These are phyloP conservation scores for Colletotrichum sp. DNA, from an alignment of 2,329 filamentous ascomycete species.

Conservation along the genomic window DNA sequence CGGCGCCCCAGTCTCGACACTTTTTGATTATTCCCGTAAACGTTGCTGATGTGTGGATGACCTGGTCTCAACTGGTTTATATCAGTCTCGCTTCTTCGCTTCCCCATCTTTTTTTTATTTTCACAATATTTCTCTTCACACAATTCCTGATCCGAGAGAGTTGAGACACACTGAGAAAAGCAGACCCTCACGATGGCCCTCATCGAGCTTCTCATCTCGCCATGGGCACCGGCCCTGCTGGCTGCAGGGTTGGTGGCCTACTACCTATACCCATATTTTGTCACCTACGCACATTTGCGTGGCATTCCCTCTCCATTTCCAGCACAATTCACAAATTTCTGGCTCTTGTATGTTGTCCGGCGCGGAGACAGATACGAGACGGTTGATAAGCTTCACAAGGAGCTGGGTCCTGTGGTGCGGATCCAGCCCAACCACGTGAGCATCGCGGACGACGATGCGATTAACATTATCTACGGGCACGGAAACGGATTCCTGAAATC, in stretches of 20 bases:
- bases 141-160: neutral
- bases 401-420: slow-evolving; percentile 78
- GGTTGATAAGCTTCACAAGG: slow-evolving; percentile 77
- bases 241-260: slow-evolving; percentile 1
- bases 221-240: slow-evolving; percentile 14
- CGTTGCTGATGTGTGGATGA: neutral
- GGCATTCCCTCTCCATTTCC: slow-evolving; percentile 67
- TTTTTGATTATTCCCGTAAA: neutral
- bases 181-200: slow-evolving; percentile 5
- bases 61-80: neutral
- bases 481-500: slow-evolving; percentile 78
- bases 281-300: slow-evolving; percentile 56
- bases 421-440: slow-evolving; percentile 87
- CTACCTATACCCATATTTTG: slow-evolving; percentile 60
- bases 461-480: slow-evolving; percentile 78
- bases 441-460: slow-evolving; percentile 80
- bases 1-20: neutral
- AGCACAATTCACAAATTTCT: slow-evolving; percentile 75
- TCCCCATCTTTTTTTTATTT: neutral
- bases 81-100: neutral
- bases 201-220: slow-evolving; percentile 7
- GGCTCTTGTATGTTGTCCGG: slow-evolving; percentile 74
- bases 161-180: neutral
- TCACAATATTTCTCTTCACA: neutral
- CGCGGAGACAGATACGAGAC: slow-evolving; percentile 67